Conservation (phyloP, 441 rosid genomes). For the Pelargonium fulgidum region DNA sequence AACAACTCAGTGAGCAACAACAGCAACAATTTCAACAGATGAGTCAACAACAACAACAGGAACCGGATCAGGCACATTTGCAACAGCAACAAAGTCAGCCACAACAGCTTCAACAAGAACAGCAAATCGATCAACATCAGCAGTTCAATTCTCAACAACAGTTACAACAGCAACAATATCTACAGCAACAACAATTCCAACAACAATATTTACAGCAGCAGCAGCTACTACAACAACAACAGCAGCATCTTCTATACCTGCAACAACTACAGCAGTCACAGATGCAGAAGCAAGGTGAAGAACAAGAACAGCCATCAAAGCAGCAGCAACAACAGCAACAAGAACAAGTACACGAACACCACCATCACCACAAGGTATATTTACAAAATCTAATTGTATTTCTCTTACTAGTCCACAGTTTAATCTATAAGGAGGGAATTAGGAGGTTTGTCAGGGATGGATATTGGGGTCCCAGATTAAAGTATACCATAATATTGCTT, state of each 20-base stretch:
- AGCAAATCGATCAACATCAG: slow-evolving; percentile 25
- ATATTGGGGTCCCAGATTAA: no score
- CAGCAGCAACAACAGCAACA: slow-evolving; percentile 15
- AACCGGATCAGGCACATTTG: slow-evolving; percentile 22
- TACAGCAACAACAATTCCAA: slow-evolving; percentile 21
- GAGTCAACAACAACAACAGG: slow-evolving; percentile 27
- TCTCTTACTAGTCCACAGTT: not conserved
- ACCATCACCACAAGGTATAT: not conserved
- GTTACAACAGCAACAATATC: slow-evolving; percentile 16
- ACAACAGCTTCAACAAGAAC: slow-evolving; percentile 27
- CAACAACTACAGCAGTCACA: slow-evolving; percentile 22
- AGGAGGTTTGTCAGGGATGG: no score
- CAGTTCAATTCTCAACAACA: slow-evolving; percentile 6
- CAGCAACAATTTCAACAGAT: slow-evolving; percentile 26
- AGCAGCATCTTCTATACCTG: slow-evolving; percentile 20
- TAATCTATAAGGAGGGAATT: no score
- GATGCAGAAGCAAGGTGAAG: not conserved
- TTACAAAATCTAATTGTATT: not conserved
- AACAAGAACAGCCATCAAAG: not conserved
- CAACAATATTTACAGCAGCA: slow-evolving; percentile 25
- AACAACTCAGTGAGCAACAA: slow-evolving; percentile 27
- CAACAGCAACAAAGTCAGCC: slow-evolving; percentile 28
- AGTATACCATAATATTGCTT: no score
- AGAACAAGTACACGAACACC: slow-evolving; percentile 22
- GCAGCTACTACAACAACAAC: slow-evolving; percentile 24